A percentile compares a stretch with the other conserved stretches of the same genome.
Evolutionary conservation across 441 rosid genomes (phyloP).

Genomic region (Jatropha multifida): DNA sequence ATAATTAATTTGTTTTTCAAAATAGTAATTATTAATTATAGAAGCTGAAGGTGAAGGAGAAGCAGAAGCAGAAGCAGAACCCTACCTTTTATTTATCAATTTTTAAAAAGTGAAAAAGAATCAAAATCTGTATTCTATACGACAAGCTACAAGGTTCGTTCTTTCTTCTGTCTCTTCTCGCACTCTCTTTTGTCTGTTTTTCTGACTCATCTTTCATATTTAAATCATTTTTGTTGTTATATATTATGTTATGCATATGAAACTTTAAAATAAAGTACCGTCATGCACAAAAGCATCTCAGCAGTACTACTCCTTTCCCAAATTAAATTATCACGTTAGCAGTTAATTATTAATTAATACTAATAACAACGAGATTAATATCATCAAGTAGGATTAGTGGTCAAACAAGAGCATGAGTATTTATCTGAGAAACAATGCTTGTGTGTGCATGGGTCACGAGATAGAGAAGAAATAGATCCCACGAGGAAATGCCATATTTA

Average conservation of each 20-base stretch:
- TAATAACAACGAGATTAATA: no score
- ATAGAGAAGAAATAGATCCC: conserved; percentile 30
- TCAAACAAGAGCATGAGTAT: conserved; percentile 1
- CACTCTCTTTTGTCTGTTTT: conserved; percentile 52
- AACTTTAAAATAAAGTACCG: neutral
- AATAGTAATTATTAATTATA: neutral
- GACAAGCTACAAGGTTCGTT: conserved; percentile 45
- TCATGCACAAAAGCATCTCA: conserved; percentile 24
- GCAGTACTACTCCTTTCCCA: neutral
- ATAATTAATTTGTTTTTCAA: no score
- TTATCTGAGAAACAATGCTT: neutral
- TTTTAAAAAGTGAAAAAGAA: conserved; percentile 29
- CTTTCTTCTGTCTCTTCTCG: conserved; percentile 49
- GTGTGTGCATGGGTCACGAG: conserved; percentile 38
- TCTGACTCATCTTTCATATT: conserved; percentile 8
- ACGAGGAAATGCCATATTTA: conserved; percentile 35
- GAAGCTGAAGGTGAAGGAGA: neutral
- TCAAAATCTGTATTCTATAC: conserved; percentile 38
- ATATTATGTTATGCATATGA: neutral
- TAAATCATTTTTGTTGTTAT: neutral
- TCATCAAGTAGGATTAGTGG: neutral
- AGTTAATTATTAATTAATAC: no score
- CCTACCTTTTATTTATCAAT: neutral
- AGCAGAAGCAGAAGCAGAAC: neutral
- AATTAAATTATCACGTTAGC: neutral